Evolutionary conservation across 176 grass and related monocot species (phyloP).

Genomic region (Elaeis guineensis): DNA sequence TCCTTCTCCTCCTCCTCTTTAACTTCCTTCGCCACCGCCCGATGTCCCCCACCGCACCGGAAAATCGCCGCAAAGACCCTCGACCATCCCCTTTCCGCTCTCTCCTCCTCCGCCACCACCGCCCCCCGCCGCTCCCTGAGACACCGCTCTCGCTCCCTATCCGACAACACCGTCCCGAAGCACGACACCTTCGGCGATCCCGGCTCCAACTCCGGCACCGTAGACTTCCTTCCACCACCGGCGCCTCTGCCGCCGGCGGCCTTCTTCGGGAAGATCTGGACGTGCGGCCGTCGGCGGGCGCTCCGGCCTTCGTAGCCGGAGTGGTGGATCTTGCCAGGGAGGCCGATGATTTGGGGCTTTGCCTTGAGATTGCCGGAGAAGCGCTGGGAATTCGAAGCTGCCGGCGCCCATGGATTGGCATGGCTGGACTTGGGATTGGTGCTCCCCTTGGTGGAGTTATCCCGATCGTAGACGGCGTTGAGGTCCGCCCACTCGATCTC

Average conservation of each 20-base stretch:
- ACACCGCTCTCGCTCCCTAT: conserved; percentile 47
- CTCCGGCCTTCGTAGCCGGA: conserved; percentile 16
- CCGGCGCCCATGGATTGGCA: conserved; percentile 19
- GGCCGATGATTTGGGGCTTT: conserved; percentile 51
- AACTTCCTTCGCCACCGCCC: neutral
- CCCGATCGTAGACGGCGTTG: conserved; percentile 82
- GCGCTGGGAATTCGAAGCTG: too few species aligned
- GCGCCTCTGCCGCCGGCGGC: neutral
- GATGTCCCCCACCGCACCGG: neutral
- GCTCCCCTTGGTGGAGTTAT: conserved; percentile 89
- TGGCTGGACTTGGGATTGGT: conserved; percentile 78
- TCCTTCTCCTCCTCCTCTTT: neutral
- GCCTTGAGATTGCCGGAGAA: conserved; percentile 5
- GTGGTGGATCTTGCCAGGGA: conserved; percentile 46
- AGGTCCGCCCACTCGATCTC: conserved; percentile 60
- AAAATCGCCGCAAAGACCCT: neutral
- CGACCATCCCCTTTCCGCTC: neutral
- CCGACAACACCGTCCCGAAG: conserved; percentile 88
- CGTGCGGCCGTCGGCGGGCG: conserved; percentile 37
- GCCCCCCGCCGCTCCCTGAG: neutral
- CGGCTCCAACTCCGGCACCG: conserved; percentile 45
- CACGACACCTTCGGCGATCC: conserved; percentile 94
- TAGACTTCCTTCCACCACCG: conserved; percentile 5
- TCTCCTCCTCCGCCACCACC: neutral
- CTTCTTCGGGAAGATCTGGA: conserved; percentile 61